Evolutionary conservation across 352 stramenopile genomes (phyloP).

Genomic region (Chrysophaeum taylorii): DNA sequence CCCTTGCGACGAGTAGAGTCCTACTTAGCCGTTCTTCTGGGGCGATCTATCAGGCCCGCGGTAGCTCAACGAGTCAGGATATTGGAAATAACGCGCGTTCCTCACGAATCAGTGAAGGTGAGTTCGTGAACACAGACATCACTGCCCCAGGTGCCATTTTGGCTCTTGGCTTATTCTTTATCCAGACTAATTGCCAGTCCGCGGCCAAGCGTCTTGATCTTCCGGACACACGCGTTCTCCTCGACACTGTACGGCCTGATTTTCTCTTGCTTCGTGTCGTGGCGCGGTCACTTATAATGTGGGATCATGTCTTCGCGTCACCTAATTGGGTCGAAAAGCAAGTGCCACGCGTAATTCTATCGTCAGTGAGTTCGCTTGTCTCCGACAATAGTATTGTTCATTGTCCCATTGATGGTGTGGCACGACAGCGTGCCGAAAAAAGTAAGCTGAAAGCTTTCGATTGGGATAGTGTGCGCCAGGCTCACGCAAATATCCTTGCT

Average conservation of each 20-base stretch:
- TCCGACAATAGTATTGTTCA: too few species aligned
- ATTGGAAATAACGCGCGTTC: constrained; percentile 47
- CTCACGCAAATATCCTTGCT: constrained; percentile 82
- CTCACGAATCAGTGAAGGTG: constrained; percentile 59
- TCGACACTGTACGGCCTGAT: constrained; percentile 90
- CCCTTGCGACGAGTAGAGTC: too few species aligned
- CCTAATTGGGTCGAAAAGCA: constrained; percentile 74
- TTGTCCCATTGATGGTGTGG: too few species aligned
- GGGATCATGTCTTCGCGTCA: constrained; percentile 76
- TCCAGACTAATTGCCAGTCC: constrained; percentile 20
- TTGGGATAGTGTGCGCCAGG: constrained; percentile 74
- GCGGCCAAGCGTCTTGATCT: constrained; percentile 65
- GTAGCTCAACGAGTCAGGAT: too few species aligned
- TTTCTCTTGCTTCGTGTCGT: constrained; percentile 84
- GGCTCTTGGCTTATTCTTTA: constrained; percentile 67
- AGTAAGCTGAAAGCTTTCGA: too few species aligned
- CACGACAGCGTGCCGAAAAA: constrained; percentile 25
- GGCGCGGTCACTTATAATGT: constrained; percentile 83
- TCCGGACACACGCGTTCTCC: constrained; percentile 82
- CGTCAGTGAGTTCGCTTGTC: too few species aligned
- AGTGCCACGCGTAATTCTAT: constrained; percentile 50
- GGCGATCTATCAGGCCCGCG: too few species aligned
- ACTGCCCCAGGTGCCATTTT: constrained; percentile 80
- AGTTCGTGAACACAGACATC: constrained; percentile 87
- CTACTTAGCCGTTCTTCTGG: too few species aligned